Evolutionary conservation across 2,329 filamentous ascomycete genomes (phyloP), one percentile per base, ranked within the genome.

Genomic region (Trichoderma sp.): DNA sequence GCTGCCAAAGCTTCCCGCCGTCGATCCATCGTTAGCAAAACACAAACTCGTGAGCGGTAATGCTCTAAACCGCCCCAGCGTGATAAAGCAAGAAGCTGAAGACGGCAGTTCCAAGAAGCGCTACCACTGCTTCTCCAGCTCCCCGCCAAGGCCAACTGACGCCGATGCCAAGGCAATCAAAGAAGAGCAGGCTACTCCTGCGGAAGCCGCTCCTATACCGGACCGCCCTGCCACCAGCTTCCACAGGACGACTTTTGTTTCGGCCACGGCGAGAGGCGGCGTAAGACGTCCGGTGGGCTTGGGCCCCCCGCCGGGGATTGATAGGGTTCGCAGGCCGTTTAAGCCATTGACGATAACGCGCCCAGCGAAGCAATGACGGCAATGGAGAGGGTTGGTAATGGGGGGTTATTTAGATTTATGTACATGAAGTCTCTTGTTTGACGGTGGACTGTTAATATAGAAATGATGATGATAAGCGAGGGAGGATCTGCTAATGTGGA

Each of bases 41-140:
- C 83, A 86, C 72, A 85, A 79, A 66, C 76, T 87, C 3, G 73
- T 79, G n/a, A 73, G 73, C 2, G 78, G 77, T 4, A 81, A 76
- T 59, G 69, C 80, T 14, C 72, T 79, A 13, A 73, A 74, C 24
- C 80, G 78, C 30, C 81, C 81, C n/a, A 76, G 73, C 68, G 43
- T 73, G 71, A 61, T 51, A 11, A 68, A 74, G 59, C 71, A 73
- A 46, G 73, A 77, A 7, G 72, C 75, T 2, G 72, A 71, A 4
- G 39, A 72, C 6, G 3, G 21, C 11, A 74, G 71, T 10, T 76
- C 78, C 2, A 78, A 76, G 66, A 84, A 83, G 61, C 78, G 79
- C 8, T 91, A 92, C 72, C 76, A 82, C 0, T 85, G 83, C 70
- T 88, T 89, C 74, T 89, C 86, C 0, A 89, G 87, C 77, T 87